phyloP scores from a whole-genome alignment of 176 grass and related monocot genomes.

The Carex pumila region DNA sequence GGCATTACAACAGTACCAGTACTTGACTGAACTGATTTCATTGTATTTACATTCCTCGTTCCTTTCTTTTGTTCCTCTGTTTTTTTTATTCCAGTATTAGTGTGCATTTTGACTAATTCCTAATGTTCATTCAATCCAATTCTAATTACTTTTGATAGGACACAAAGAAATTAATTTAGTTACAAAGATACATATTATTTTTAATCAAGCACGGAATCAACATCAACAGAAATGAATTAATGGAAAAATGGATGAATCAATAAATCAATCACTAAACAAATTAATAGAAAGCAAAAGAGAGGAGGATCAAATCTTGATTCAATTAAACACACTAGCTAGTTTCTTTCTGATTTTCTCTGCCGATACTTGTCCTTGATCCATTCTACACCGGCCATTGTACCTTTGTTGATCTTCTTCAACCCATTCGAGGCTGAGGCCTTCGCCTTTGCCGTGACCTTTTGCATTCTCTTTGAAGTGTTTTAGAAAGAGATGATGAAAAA shows the following conservation, averaged over 20 bases:
- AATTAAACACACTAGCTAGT: not conserved
- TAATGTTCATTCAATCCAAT: too few relatives aligned
- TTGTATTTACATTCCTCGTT: too few relatives aligned
- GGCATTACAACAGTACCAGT: constrained; percentile 27
- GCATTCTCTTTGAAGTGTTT: constrained; percentile 26
- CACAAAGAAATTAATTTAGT: not conserved
- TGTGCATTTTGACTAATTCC: too few relatives aligned
- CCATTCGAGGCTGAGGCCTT: constrained; percentile 50
- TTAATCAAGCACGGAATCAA: not conserved
- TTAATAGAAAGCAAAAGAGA: not conserved
- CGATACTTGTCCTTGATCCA: constrained; percentile 89
- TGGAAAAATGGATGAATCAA: not conserved
- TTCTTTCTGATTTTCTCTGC: constrained; percentile 28
- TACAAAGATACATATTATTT: not conserved
- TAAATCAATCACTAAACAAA: not conserved
- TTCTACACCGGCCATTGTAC: constrained; percentile 45
- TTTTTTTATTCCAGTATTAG: too few relatives aligned
- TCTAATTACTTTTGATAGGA: too few relatives aligned
- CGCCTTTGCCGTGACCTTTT: constrained; percentile 40
- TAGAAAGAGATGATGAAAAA: too few relatives aligned
- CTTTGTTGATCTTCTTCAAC: constrained; percentile 73
- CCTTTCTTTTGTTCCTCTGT: too few relatives aligned
- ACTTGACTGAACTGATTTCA: not conserved
- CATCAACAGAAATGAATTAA: not conserved
- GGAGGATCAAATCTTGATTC: not conserved